These are phyloP conservation scores for Verticillium isaacii DNA, from an alignment of 2,329 filamentous ascomycete genomes.

Conservation along the genomic window DNA sequence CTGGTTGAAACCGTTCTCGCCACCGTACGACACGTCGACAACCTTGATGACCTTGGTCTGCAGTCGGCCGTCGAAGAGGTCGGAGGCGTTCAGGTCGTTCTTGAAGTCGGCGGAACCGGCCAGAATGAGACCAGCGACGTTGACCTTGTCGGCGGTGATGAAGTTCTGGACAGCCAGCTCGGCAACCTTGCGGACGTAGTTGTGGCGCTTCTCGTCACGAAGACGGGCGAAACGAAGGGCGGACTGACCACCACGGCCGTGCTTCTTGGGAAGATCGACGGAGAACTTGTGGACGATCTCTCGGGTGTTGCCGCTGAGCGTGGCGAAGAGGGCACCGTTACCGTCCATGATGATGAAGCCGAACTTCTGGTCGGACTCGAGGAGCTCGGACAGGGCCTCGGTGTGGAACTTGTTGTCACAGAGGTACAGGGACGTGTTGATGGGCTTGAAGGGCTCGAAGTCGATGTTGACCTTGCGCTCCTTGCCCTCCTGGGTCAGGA, in stretches of 20 bases:
- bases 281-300: slow-evolving; percentile 98
- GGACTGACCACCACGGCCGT: slow-evolving; percentile 99
- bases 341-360: slow-evolving; percentile 99
- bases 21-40: slow-evolving; percentile 97
- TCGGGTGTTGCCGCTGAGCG: slow-evolving; percentile 92
- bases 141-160: slow-evolving; percentile 97
- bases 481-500: slow-evolving; percentile 96
- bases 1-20: slow-evolving; percentile 99
- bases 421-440: slow-evolving; percentile 98
- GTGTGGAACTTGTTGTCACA: slow-evolving; percentile 99
- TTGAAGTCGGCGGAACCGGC: slow-evolving; percentile 99
- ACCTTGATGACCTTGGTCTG: slow-evolving; percentile 98
- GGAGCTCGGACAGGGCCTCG: slow-evolving; percentile 90
- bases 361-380: slow-evolving; percentile 98
- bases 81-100: slow-evolving; percentile 95
- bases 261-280: slow-evolving; percentile 98
- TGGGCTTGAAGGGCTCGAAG: slow-evolving; percentile 99
- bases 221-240: slow-evolving; percentile 99
- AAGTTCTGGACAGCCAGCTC: slow-evolving; percentile 98
- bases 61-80: slow-evolving; percentile 92
- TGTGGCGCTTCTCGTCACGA: slow-evolving; percentile 98
- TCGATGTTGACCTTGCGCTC: slow-evolving; percentile 99
- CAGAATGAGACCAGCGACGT: slow-evolving; percentile 90
- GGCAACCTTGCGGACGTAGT: slow-evolving; percentile 98
- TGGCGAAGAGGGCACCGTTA: slow-evolving; percentile 96